phyloP scores from a whole-genome alignment of 306 rosid species.

The Malus sieversii region DNA sequence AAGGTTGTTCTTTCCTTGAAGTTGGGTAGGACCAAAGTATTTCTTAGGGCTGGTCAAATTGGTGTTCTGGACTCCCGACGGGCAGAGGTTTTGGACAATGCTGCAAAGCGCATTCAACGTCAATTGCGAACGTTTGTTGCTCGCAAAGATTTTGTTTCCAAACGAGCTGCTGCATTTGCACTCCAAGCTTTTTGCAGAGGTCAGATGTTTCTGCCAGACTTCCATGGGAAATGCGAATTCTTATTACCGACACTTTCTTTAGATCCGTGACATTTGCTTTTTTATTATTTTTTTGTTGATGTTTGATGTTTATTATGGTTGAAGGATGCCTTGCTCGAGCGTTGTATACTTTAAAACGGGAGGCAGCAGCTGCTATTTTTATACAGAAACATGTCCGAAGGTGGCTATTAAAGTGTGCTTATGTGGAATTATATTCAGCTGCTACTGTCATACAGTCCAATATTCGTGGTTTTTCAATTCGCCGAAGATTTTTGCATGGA shows the following conservation, averaged over 20 bases:
- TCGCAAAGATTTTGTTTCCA: slow-evolving; percentile 52
- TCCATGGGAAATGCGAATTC: not conserved
- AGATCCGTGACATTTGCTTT: not conserved
- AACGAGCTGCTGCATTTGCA: slow-evolving; percentile 50
- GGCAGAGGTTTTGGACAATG: slow-evolving; percentile 79
- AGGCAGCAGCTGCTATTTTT: slow-evolving; percentile 55
- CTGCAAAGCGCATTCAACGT: slow-evolving; percentile 70
- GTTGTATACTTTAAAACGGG: slow-evolving; percentile 55
- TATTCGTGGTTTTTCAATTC: slow-evolving; percentile 62
- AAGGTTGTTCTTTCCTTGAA: slow-evolving; percentile 17
- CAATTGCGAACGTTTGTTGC: slow-evolving; percentile 59
- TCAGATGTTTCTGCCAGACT: slow-evolving; percentile 14
- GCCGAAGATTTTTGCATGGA: slow-evolving; percentile 46
- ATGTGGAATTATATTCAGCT: slow-evolving; percentile 47
- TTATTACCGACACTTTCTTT: not conserved
- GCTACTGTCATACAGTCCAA: slow-evolving; percentile 54
- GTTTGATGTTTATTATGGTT: slow-evolving; percentile 16
- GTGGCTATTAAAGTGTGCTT: slow-evolving; percentile 43
- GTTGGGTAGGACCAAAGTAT: slow-evolving; percentile 91
- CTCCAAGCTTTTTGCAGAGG: slow-evolving; percentile 91
- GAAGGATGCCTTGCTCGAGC: slow-evolving; percentile 66
- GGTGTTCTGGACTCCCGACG: slow-evolving; percentile 82
- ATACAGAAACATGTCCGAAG: slow-evolving; percentile 62
- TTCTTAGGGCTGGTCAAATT: slow-evolving; percentile 97
- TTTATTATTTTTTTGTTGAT: slow-evolving; percentile 1